Evolutionary conservation across 2,329 filamentous ascomycete genomes (phyloP), one percentile per base, ranked within the genome.

Genomic region (Epicoccum nigrum): DNA sequence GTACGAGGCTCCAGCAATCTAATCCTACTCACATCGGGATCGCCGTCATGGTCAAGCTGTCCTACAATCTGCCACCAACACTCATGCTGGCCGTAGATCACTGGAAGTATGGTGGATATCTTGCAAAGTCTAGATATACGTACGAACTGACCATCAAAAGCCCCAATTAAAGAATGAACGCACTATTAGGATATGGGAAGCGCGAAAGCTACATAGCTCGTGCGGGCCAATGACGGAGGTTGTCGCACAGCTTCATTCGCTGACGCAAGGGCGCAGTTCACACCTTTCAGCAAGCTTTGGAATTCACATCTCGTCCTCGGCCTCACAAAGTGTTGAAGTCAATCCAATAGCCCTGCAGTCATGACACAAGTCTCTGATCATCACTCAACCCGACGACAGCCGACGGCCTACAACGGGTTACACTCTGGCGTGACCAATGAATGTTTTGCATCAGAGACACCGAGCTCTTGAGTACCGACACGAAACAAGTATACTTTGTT

Each of bases 81-180:
- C 8, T 28, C 2, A 54, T 54, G 45, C 44, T 45, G 39, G 32
- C 37, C 17, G 49, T 25, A 45, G 49, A 51, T 51, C 49, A 31
- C 13, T 32, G n/a, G 40, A n/a, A 13, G 7, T 15, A 15, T 21
- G 31, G 12, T 11, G 30, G 20, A 37, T 25, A 45, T 31, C 42
- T 19, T 30, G 9, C n/a, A 30, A 13, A 19, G 32, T 25, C 23
- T 25, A 30, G 15, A 35, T 12, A 11, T 30, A 31, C 37, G 34
- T 13, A 13, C 21, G n/a, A 21, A 7, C 13, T 34, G 11, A 7
- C 37, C 16, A 8, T 16, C 16, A 5, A 8, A 8, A 8, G 7
- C 16, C 21, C 17, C 19, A 3, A 21, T 12, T 2, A 15, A 6
- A 15, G 15, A 15, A 8, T 32, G 39, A 21, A 15, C 21, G 30